Evolutionary conservation across 257 asterid genomes (phyloP).

Genomic region (Ophiorrhiza pumila): DNA sequence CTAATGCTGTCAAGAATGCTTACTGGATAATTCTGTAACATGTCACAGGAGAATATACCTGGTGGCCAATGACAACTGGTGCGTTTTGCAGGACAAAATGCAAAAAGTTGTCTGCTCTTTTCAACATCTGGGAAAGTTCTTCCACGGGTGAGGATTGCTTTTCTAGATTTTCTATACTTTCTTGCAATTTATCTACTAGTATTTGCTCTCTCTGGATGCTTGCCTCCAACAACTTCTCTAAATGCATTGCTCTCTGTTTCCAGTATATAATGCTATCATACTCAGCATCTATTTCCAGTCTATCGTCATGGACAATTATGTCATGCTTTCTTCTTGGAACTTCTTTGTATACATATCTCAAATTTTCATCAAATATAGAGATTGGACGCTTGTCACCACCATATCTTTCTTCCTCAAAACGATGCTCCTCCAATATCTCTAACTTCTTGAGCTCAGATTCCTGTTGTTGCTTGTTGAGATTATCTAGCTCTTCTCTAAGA

Average conservation of each 20-base stretch:
- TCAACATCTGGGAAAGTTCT: slow-evolving; percentile 67
- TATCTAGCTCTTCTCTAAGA: slow-evolving; percentile 78
- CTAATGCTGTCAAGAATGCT: background rate
- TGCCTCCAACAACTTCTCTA: slow-evolving; percentile 68
- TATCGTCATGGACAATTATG: slow-evolving; percentile 39
- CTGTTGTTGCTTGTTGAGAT: slow-evolving; percentile 73
- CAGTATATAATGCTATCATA: slow-evolving; percentile 61
- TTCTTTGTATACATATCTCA: slow-evolving; percentile 52
- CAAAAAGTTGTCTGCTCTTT: slow-evolving; percentile 81
- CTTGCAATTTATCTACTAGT: slow-evolving; percentile 61
- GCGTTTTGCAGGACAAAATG: slow-evolving; percentile 92
- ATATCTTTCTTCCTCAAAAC: slow-evolving; percentile 68
- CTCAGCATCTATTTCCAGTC: slow-evolving; percentile 60
- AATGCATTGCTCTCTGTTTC: slow-evolving; percentile 61
- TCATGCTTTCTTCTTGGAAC: slow-evolving; percentile 51
- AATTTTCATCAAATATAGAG: slow-evolving; percentile 67
- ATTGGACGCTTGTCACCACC: slow-evolving; percentile 80
- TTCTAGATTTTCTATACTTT: slow-evolving; percentile 77
- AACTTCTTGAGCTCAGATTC: slow-evolving; percentile 85
- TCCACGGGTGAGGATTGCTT: slow-evolving; percentile 86
- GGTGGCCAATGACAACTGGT: slow-evolving; percentile 92
- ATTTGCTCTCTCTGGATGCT: slow-evolving; percentile 52
- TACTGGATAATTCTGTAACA: background rate
- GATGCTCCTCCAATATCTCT: slow-evolving; percentile 78
- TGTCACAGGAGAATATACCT: slow-evolving; percentile 33